phyloP scores from a whole-genome alignment of 2,329 filamentous ascomycete species.

The Sclerotinia subarctica region DNA sequence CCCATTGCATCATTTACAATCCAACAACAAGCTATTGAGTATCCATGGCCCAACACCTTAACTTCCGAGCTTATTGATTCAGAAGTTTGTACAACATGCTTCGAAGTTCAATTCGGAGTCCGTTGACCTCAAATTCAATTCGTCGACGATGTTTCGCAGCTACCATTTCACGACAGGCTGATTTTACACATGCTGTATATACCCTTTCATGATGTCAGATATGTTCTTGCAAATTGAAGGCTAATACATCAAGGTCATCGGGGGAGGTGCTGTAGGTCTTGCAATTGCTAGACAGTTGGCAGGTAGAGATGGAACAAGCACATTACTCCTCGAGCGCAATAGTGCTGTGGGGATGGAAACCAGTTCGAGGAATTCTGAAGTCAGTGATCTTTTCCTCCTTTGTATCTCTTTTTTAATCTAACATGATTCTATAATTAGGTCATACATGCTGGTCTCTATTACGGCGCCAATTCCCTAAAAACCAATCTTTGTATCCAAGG shows the following conservation, averaged over 20 bases:
- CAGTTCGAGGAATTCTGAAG: constrained; percentile 68
- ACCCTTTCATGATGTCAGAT: constrained; percentile 1
- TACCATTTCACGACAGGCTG: constrained; percentile 29
- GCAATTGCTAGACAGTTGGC: constrained; percentile 64
- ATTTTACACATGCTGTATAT: constrained; percentile 39
- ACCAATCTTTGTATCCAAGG: constrained; percentile 78
- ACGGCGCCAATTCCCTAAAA: constrained; percentile 69
- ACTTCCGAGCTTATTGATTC: not conserved
- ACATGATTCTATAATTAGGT: constrained; percentile 52
- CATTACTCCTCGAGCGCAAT: constrained; percentile 65
- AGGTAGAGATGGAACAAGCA: constrained; percentile 55
- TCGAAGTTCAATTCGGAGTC: constrained; percentile 21
- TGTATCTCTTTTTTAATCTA: not conserved
- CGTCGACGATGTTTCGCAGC: constrained; percentile 31
- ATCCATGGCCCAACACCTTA: not conserved
- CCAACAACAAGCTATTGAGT: constrained; percentile 5
- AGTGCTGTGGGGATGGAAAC: constrained; percentile 64
- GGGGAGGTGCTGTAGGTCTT: constrained; percentile 66
- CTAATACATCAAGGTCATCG: constrained; percentile 43
- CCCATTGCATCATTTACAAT: constrained; percentile 18
- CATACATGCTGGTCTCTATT: constrained; percentile 83
- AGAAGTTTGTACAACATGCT: constrained; percentile 23
- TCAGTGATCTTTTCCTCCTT: constrained; percentile 16
- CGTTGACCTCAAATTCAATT: constrained; percentile 20
- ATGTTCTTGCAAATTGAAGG: constrained; percentile 1